Evolutionary conservation across 768 basidiomycete genomes (phyloP).

Genomic region (Fibroporia radiculosa): DNA sequence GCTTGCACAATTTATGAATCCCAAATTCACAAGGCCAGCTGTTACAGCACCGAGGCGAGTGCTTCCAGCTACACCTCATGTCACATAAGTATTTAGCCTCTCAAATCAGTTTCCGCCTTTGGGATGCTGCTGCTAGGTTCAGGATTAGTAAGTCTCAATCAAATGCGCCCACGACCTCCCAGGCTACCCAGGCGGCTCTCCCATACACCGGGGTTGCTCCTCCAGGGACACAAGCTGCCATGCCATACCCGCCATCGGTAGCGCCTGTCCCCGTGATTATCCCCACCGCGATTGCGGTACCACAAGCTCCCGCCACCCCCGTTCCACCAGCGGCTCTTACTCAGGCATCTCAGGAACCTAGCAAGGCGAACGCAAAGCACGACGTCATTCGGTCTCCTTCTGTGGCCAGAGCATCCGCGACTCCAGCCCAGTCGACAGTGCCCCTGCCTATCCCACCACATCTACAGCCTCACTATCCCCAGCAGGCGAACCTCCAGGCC

Average conservation of each 20-base stretch:
- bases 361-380: slow-evolving; percentile 7
- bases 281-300: neutral
- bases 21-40: slow-evolving; percentile 36
- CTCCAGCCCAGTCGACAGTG: slow-evolving; percentile 14
- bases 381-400: slow-evolving; percentile 7
- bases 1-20: slow-evolving; percentile 76
- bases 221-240: neutral
- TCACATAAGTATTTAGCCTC: slow-evolving; percentile 3
- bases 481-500: slow-evolving; percentile 9
- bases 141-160: slow-evolving; percentile 8
- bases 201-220: neutral
- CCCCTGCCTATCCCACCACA: slow-evolving; percentile 19
- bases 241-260: neutral
- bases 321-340: slow-evolving; percentile 3
- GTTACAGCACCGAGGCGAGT: slow-evolving; percentile 40
- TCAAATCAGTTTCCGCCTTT: slow-evolving; percentile 42
- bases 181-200: neutral
- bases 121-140: slow-evolving; percentile 36
- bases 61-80: neutral
- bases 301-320: slow-evolving; percentile 1
- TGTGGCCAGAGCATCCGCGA: slow-evolving; percentile 10
- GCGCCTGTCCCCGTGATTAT: neutral
- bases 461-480: slow-evolving; percentile 14
- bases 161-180: slow-evolving; percentile 1
- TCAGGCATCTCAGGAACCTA: slow-evolving; percentile 3